Conservation (phyloP, 345 rosid species). For the Ricinus communis region DNA sequence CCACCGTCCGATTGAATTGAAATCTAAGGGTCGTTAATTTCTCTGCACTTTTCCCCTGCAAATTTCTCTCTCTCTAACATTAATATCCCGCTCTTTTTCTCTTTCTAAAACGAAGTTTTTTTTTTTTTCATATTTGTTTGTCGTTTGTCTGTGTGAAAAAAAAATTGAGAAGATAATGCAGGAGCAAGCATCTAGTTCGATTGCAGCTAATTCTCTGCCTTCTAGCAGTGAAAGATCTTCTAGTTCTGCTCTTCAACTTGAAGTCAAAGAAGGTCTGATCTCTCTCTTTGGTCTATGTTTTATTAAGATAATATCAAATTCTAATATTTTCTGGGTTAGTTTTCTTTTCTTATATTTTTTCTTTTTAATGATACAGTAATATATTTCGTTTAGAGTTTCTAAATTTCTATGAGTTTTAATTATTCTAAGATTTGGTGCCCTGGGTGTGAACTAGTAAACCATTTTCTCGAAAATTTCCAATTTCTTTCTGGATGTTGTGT, state of each 20-base stretch:
- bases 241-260: conserved; percentile 84
- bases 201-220: conserved; percentile 80
- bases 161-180: conserved; percentile 64
- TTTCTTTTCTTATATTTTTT: neutral
- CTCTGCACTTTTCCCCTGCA: conserved; percentile 6
- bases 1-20: conserved; percentile 28
- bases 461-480: no score
- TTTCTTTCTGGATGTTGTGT: conserved; percentile 2
- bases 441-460: no score
- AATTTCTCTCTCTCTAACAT: conserved; percentile 17
- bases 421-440: no score
- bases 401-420: no score
- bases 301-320: neutral
- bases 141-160: neutral
- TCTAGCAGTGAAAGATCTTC: conserved; percentile 98
- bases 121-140: no score
- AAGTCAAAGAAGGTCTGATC: conserved; percentile 74
- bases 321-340: neutral
- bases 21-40: conserved; percentile 36
- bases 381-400: neutral
- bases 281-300: neutral
- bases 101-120: neutral
- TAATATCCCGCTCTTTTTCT: conserved; percentile 62
- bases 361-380: neutral
- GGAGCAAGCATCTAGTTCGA: conserved; percentile 76